Percentiles rank a stretch among this genome's conserved stretches.
These are phyloP conservation scores for Pleurotus sapidus DNA, from an alignment of 768 basidiomycete species.

Conservation along the genomic window DNA sequence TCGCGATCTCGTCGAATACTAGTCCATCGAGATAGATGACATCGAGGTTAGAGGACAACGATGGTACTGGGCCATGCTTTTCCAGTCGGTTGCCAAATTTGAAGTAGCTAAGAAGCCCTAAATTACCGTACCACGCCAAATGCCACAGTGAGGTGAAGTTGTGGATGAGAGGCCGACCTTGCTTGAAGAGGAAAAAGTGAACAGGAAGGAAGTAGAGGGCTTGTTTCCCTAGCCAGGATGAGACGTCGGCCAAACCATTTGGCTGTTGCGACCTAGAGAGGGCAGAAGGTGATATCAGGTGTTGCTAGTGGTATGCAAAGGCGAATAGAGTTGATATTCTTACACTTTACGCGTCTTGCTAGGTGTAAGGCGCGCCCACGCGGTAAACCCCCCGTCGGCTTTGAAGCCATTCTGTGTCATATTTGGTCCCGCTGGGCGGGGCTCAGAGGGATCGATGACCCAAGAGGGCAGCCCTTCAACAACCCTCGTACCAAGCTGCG, in stretches of 20 bases:
- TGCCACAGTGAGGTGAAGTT: not conserved
- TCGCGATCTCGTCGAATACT: not conserved
- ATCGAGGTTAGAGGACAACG: not conserved
- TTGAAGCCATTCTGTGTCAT: not conserved
- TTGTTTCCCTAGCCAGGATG: not conserved
- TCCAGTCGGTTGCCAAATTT: not conserved
- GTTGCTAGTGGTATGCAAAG: no score
- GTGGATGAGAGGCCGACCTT: not conserved
- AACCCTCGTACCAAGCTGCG: not conserved
- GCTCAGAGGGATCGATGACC: not conserved
- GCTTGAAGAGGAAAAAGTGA: not conserved
- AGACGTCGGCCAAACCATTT: not conserved
- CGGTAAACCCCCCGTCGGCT: not conserved
- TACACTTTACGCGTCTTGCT: not conserved
- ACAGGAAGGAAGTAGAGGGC: not conserved
- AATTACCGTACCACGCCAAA: not conserved
- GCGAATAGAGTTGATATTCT: not conserved
- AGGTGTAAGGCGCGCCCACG: not conserved
- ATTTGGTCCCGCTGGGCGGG: no score
- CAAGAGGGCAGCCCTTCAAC: not conserved
- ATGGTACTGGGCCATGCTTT: not conserved
- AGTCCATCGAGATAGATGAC: not conserved
- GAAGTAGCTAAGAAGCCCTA: not conserved
- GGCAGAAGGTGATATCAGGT: not conserved
- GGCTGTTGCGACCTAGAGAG: not conserved